These are phyloP conservation scores for Eleusine coracana DNA, from an alignment of 176 grass and related monocot genomes.

Conservation along the genomic window DNA sequence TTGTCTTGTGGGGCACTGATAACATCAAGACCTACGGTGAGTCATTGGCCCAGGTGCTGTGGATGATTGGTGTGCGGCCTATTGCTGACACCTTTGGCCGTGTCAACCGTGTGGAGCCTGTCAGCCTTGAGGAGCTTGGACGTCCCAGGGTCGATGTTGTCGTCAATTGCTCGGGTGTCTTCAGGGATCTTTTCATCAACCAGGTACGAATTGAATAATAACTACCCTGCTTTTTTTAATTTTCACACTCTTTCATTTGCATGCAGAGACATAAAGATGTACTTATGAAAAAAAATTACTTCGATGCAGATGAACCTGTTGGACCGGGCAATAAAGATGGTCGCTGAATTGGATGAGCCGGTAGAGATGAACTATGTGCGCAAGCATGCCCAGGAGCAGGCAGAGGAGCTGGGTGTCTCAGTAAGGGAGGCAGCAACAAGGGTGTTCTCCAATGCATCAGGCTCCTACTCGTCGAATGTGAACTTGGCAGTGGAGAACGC, in stretches of 20 bases:
- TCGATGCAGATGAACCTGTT: conserved; percentile 91
- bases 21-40: conserved; percentile 99
- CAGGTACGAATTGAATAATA: conserved; percentile 54
- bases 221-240: background rate
- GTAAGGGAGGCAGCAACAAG: conserved; percentile 87
- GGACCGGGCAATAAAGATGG: conserved; percentile 94
- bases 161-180: conserved; percentile 97
- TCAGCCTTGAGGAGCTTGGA: conserved; percentile 96
- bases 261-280: conserved; percentile 11
- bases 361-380: conserved; percentile 91
- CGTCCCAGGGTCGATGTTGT: conserved; percentile 92
- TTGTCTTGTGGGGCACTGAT: conserved; percentile 97
- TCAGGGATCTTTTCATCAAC: conserved; percentile 99
- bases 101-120: conserved; percentile 87
- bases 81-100: conserved; percentile 84
- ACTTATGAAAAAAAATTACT: conserved; percentile 18
- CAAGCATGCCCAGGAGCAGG: conserved; percentile 93
- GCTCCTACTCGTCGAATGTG: conserved; percentile 96
- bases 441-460: conserved; percentile 97
- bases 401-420: conserved; percentile 73
- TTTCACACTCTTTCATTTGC: background rate
- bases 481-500: conserved; percentile 98
- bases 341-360: conserved; percentile 92
- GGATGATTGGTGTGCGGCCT: conserved; percentile 92
- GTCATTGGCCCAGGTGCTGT: conserved; percentile 89